phyloP scores from a whole-genome alignment of 257 asterid species.

The Verbena officinalis region DNA sequence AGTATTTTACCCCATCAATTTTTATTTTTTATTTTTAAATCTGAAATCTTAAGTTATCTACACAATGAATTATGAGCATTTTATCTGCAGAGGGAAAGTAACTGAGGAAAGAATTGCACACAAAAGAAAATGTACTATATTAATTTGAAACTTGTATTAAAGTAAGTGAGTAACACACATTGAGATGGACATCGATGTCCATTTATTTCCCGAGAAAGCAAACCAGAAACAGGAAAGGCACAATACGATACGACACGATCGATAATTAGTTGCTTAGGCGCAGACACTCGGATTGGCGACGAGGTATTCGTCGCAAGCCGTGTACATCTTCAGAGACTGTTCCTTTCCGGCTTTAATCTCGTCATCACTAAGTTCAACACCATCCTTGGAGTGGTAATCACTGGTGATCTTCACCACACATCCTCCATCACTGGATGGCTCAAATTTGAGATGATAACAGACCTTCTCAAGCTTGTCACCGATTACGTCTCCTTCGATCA shows the following conservation, averaged over 20 bases:
- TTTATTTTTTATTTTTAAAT: too few species aligned
- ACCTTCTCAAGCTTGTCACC: conserved; percentile 19
- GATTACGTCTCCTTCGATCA: conserved; percentile 24
- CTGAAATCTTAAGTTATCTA: too few species aligned
- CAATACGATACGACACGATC: not conserved
- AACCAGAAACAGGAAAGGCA: not conserved
- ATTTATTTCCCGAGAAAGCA: too few species aligned
- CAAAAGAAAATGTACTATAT: too few species aligned
- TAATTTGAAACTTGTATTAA: too few species aligned
- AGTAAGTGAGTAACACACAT: too few species aligned
- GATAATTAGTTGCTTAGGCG: not conserved
- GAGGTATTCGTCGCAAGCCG: conserved; percentile 26
- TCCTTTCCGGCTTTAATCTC: conserved; percentile 8
- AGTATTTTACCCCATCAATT: too few species aligned
- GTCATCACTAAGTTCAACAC: not conserved
- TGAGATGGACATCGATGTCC: too few species aligned
- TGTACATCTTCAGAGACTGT: not conserved
- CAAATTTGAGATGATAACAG: conserved; percentile 2
- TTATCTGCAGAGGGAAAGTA: too few species aligned
- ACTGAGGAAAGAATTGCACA: too few species aligned
- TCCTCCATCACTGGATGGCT: conserved; percentile 18
- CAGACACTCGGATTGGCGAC: conserved; percentile 19
- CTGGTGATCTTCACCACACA: conserved; percentile 3
- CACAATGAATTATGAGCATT: too few species aligned
- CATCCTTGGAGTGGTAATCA: conserved; percentile 27